These are phyloP conservation scores for Lachancea fermentati DNA, from an alignment of 805 yeast genomes.

Conservation along the genomic window DNA sequence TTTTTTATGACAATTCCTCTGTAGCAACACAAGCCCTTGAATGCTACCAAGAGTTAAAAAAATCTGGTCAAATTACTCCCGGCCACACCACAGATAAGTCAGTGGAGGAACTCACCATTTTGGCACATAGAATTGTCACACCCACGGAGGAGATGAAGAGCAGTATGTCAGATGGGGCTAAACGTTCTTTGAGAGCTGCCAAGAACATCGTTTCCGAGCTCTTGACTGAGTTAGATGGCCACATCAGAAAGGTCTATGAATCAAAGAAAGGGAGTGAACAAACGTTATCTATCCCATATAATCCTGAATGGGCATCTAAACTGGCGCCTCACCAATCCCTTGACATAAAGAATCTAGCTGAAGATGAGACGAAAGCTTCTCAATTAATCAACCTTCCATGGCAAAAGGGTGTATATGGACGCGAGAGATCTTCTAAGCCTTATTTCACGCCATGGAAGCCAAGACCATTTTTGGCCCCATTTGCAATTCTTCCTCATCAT, in stretches of 20 bases:
- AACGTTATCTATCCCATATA: slow-evolving; percentile 35
- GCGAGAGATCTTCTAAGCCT: slow-evolving; percentile 67
- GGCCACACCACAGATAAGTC: slow-evolving; percentile 11
- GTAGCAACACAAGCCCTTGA: slow-evolving; percentile 18
- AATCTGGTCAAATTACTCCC: slow-evolving; percentile 16
- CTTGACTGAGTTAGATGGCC: slow-evolving; percentile 19
- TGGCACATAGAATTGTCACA: slow-evolving; percentile 17
- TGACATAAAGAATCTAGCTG: slow-evolving; percentile 42
- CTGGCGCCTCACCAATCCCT: slow-evolving; percentile 38
- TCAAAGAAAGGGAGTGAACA: slow-evolving; percentile 18
- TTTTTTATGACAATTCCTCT: slow-evolving; percentile 33
- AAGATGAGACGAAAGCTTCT: slow-evolving; percentile 44
- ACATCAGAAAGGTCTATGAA: slow-evolving; percentile 30
- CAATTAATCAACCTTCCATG: slow-evolving; percentile 62
- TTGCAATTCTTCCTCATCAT: slow-evolving; percentile 88
- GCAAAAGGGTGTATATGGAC: slow-evolving; percentile 77
- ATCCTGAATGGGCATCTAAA: slow-evolving; percentile 46
- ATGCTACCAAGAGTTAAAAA: slow-evolving; percentile 23
- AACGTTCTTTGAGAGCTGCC: slow-evolving; percentile 23
- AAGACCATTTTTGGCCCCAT: slow-evolving; percentile 87
- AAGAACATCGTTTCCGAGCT: slow-evolving; percentile 24
- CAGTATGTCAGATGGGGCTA: slow-evolving; percentile 21
- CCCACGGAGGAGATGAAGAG: slow-evolving; percentile 20
- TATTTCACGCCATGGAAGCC: slow-evolving; percentile 97
- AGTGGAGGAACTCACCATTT: slow-evolving; percentile 11